Evolutionary conservation across 2,329 filamentous ascomycete species (phyloP).

Genomic region (Aureobasidium sp.): DNA sequence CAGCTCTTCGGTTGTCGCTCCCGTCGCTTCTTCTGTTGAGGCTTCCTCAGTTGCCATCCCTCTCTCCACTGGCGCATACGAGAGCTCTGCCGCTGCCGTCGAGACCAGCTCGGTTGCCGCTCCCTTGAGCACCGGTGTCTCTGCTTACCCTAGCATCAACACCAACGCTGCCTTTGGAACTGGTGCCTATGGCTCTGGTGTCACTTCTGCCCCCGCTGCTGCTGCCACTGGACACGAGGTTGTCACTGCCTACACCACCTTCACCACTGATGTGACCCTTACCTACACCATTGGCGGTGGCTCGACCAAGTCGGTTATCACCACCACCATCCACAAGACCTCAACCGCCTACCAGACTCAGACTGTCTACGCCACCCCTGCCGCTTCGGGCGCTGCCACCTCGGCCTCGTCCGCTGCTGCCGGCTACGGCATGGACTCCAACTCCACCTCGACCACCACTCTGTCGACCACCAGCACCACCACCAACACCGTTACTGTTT

Average conservation of each 20-base stretch:
- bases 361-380: slow-evolving; percentile 11
- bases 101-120: slow-evolving; percentile 9
- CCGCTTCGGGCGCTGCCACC: background rate
- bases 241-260: slow-evolving; percentile 17
- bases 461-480: slow-evolving; percentile 26
- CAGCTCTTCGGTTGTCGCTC: slow-evolving; percentile 15
- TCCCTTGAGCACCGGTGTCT: slow-evolving; percentile 11
- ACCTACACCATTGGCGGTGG: slow-evolving; percentile 28
- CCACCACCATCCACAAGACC: slow-evolving; percentile 28
- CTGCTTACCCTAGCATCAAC: slow-evolving; percentile 11
- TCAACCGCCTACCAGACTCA: slow-evolving; percentile 22
- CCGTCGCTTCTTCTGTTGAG: slow-evolving; percentile 13
- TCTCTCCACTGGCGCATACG: slow-evolving; percentile 12
- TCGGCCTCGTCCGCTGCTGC: background rate
- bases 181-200: slow-evolving; percentile 14
- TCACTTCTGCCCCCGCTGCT: slow-evolving; percentile 13
- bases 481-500: slow-evolving; percentile 17
- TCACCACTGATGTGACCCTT: slow-evolving; percentile 23
- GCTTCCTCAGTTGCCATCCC: slow-evolving; percentile 6
- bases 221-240: slow-evolving; percentile 12
- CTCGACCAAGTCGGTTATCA: slow-evolving; percentile 22
- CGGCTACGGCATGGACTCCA: background rate
- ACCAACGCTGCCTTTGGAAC: slow-evolving; percentile 16
- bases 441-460: slow-evolving; percentile 22
- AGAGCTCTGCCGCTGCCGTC: background rate